Conservation (phyloP, 2,329 filamentous ascomycete species). For the Hypoxylon sp. region DNA sequence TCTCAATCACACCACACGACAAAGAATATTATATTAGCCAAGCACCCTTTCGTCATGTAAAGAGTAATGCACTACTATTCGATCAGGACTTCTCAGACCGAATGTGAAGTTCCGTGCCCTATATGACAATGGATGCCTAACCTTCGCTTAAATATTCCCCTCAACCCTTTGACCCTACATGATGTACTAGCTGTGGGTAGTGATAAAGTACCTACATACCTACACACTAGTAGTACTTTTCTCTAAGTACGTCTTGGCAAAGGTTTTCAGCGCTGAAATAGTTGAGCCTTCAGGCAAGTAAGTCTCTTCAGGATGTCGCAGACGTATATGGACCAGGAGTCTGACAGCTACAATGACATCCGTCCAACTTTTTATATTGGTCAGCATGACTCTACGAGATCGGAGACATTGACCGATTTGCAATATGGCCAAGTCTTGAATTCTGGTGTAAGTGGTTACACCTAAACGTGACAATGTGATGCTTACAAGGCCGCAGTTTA, state of each 20-base stretch:
- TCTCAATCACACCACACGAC: conserved; percentile 29
- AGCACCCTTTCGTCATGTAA: conserved; percentile 15
- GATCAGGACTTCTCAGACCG: not conserved
- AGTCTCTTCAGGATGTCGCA: conserved; percentile 46
- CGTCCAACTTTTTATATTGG: conserved; percentile 76
- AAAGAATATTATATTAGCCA: conserved; percentile 26
- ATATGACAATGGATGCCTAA: conserved; percentile 31
- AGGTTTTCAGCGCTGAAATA: conserved; percentile 13
- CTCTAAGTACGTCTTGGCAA: not conserved
- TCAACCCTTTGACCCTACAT: conserved; percentile 11
- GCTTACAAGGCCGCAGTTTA: conserved; percentile 70
- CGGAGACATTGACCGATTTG: conserved; percentile 72
- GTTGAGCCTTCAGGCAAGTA: conserved; percentile 6
- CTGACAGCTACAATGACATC: conserved; percentile 63
- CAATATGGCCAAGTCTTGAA: conserved; percentile 78
- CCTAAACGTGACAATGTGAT: conserved; percentile 26
- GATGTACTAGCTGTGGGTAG: not conserved
- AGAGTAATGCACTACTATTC: conserved; percentile 14
- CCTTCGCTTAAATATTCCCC: conserved; percentile 6
- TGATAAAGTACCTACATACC: not conserved
- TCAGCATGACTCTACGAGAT: conserved; percentile 78
- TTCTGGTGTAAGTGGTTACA: conserved; percentile 70
- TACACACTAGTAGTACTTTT: conserved; percentile 10
- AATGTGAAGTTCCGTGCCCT: not conserved
- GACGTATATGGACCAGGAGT: conserved; percentile 38